Base-by-base conservation (phyloP, 768 basidiomycete genomes). In the Lentinula sp. region DNA sequence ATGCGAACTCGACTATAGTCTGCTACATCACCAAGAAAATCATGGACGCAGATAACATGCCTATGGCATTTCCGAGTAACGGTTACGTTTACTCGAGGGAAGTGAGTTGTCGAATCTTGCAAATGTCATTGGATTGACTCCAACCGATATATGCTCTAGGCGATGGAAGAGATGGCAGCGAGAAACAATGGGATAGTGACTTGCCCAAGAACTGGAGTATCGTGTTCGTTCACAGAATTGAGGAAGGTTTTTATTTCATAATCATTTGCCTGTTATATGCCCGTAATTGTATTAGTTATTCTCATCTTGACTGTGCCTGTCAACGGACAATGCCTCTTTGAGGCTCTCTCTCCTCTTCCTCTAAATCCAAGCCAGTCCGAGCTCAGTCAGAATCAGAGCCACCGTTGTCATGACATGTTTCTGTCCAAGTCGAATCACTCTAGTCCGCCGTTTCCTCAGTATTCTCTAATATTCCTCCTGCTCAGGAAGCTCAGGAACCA, bases 1-100 rank as follows among this genome's bases (percentile, higher is more conserved):
- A 98, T 70, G 86, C 89, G 43, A 98, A 96, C 69, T 96, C 94
- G 21, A 96, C 93, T 0, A 92, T 99, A 59, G 95, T 98, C 15
- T 98, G 97, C 70, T 75, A 86, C 57, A 81, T 98, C 68, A 93
- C 84, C 64, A 95, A 96, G 28, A 87, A 88, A 70, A 95, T 98
- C 60, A 96, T 98, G 89, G 91, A 97, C 67, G 95, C 87, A 65
- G 87, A 94, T 70, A 95, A 95, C 67, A 87, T 89, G 80, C 93
- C 95, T 0, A 83, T 97, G 87, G 89, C 86, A 11, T 92, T 97
- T 66, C 90, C 94, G 2, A 23, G 46, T 42, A 86, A 92, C 64
- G 95, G 96, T 16, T 81, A 88, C 67, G 95, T 98, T 42, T 98
- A 98, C 71, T 95, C 93, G n/a, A 78, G 84, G 72, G 91, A 95